Base-by-base conservation (phyloP, 2,329 filamentous ascomycete genomes). In the Aspergillus transmontanensis region DNA sequence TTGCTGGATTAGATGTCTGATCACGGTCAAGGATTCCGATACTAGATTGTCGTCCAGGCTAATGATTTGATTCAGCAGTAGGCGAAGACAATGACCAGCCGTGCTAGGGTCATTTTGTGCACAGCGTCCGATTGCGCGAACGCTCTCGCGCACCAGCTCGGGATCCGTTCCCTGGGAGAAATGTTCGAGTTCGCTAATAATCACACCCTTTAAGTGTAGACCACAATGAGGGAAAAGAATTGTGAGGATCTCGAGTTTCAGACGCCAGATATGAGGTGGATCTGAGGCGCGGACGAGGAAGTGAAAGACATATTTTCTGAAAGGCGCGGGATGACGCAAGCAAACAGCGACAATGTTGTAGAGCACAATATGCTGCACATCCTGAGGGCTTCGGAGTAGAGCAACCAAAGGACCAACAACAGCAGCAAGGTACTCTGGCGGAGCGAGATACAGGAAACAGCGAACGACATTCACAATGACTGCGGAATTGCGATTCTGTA, bases 261-360 rank as follows among this genome's bases (percentile, higher is more conserved):
- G 84, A 65, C 90, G 89, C 92, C 93, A 97, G 23, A 97, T 90
- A 23, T 92, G 87, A 16, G 90, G 87, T 1, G 90, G 83, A 74
- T 99, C 95, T 0, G 88, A 90, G 51, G 90, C 87, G 62, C 89
- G 89, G 58, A 99, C 87, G 12, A 99, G 85, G 75, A 99, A 99
- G 79, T 97, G 95, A 39, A 90, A 91, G 21, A 91, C 87, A 73
- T 97, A 94, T 73, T 88, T 91, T 61, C 94, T 91, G 75, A 99
- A 99, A n/a, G 90, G 86, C 45, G 86, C 82, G 0, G 95, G 93
- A 19, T 87, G 84, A 32, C 85, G 82, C 12, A 98, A 83, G 72
- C 92, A 95, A 51, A 99, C 91, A n/a, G 93, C 91, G 12, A 97
- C 93, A 63, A 98, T 94, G 75, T 98, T 97, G 82, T 94, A 94